Conservation (phyloP, 495 filamentous ascomycete genomes). For the Tuber aestivum region DNA sequence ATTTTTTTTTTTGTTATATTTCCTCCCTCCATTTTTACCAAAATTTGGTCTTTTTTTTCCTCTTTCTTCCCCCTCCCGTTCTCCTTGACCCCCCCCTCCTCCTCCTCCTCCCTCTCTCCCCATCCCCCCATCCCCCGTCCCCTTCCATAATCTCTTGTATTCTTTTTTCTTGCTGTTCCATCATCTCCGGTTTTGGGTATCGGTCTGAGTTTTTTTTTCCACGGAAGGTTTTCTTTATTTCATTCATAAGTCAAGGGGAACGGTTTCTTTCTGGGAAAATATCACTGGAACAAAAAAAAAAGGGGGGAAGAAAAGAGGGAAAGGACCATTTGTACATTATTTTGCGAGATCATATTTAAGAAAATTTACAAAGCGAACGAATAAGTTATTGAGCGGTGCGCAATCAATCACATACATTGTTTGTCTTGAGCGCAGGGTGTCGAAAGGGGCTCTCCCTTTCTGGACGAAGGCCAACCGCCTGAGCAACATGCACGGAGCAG, state of each 20-base stretch:
- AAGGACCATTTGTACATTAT: slow-evolving; percentile 5
- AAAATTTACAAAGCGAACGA: background rate
- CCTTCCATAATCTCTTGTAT: background rate
- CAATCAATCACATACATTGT: background rate
- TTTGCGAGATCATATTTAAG: background rate
- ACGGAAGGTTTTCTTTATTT: slow-evolving; percentile 4
- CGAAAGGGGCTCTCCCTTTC: background rate
- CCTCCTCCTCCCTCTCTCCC: background rate
- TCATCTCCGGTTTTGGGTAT: background rate
- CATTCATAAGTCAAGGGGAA: background rate
- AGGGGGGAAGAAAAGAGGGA: background rate
- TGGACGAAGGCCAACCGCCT: background rate
- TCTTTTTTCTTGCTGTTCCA: background rate
- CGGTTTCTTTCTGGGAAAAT: background rate
- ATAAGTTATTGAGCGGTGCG: background rate
- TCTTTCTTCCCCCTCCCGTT: slow-evolving; percentile 1
- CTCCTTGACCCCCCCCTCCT: slow-evolving; percentile 1
- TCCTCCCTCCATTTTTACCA: slow-evolving; percentile 5
- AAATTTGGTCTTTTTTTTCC: slow-evolving; percentile 10
- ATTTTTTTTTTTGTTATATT: slow-evolving; percentile 4
- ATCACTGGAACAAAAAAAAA: background rate
- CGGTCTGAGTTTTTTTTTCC: background rate
- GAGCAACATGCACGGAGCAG: background rate
- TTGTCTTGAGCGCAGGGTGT: background rate
- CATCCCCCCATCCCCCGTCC: no score